Percentiles rank a stretch among this genome's conserved stretches.
Conservation (phyloP, 2,329 filamentous ascomycete genomes). For the Neofusicoccum cordaticola region DNA sequence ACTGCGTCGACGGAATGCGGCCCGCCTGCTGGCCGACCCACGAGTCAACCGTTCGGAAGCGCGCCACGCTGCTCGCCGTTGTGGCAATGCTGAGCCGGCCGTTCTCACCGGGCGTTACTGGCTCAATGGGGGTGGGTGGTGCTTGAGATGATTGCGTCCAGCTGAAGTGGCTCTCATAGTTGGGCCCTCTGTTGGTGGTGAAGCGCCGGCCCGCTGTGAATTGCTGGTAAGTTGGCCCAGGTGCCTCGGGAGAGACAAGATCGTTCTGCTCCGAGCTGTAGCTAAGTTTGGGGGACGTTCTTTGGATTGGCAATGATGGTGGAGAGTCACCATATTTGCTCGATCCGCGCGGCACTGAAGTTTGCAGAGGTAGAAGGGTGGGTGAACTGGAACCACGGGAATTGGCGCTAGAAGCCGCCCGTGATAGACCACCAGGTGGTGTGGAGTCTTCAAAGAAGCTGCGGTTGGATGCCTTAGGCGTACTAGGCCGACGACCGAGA, state of each 20-base stretch:
- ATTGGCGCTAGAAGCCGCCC: neutral
- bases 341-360: constrained; percentile 26
- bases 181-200: constrained; percentile 4
- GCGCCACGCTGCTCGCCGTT: constrained; percentile 33
- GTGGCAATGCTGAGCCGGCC: constrained; percentile 29
- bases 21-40: constrained; percentile 42
- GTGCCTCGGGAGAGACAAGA: constrained; percentile 23
- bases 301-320: constrained; percentile 22
- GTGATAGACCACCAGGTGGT: constrained; percentile 6
- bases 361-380: constrained; percentile 12
- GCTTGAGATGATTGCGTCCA: constrained; percentile 40
- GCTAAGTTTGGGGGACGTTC: constrained; percentile 2
- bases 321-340: constrained; percentile 29
- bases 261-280: constrained; percentile 3
- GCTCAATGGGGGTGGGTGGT: constrained; percentile 37
- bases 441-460: constrained; percentile 9
- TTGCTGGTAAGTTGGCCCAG: constrained; percentile 38
- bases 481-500: neutral
- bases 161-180: constrained; percentile 28
- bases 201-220: constrained; percentile 34
- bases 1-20: constrained; percentile 35
- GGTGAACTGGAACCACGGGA: constrained; percentile 1
- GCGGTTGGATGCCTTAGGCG: neutral
- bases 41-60: constrained; percentile 41
- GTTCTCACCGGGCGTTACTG: constrained; percentile 32